Conservation (phyloP, 768 basidiomycete species). For the Pisolithus tinctorius region DNA sequence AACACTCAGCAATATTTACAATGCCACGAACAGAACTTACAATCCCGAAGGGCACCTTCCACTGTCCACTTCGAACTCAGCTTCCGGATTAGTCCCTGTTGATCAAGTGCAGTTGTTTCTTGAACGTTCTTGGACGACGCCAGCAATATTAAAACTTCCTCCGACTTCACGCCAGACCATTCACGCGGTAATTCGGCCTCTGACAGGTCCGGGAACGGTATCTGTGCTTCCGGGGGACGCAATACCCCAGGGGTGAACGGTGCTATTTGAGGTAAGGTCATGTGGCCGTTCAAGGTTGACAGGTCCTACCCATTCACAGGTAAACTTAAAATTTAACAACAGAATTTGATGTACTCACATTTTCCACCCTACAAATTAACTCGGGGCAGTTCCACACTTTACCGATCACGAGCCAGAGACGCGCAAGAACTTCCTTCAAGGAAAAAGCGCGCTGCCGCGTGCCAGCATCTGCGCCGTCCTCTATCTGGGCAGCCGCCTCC, state of each 20-base stretch:
- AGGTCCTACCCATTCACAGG: conserved; percentile 35
- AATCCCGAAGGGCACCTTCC: conserved; percentile 65
- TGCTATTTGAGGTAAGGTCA: conserved; percentile 30
- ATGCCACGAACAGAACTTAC: conserved; percentile 41
- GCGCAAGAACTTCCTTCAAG: conserved; percentile 57
- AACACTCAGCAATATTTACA: conserved; percentile 4
- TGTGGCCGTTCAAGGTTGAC: conserved; percentile 32
- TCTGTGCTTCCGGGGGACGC: conserved; percentile 37
- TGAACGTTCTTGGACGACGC: conserved; percentile 48
- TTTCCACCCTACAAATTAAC: conserved; percentile 46
- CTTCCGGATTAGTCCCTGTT: conserved; percentile 44
- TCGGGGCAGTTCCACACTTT: conserved; percentile 60
- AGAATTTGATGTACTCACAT: conserved; percentile 34
- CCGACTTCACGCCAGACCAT: conserved; percentile 41
- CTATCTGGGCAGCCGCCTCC: conserved; percentile 42
- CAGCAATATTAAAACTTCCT: conserved; percentile 51
- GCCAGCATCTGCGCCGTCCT: conserved; percentile 34
- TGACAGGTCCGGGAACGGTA: conserved; percentile 32
- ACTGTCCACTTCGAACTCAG: conserved; percentile 65
- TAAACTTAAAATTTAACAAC: not conserved
- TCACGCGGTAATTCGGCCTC: conserved; percentile 15
- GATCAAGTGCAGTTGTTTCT: conserved; percentile 58
- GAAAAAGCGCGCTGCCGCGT: conserved; percentile 39
- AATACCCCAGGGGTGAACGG: conserved; percentile 34
- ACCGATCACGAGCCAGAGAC: conserved; percentile 64